phyloP scores from a whole-genome alignment of 495 filamentous ascomycete species.

The Xylaria cubensis region DNA sequence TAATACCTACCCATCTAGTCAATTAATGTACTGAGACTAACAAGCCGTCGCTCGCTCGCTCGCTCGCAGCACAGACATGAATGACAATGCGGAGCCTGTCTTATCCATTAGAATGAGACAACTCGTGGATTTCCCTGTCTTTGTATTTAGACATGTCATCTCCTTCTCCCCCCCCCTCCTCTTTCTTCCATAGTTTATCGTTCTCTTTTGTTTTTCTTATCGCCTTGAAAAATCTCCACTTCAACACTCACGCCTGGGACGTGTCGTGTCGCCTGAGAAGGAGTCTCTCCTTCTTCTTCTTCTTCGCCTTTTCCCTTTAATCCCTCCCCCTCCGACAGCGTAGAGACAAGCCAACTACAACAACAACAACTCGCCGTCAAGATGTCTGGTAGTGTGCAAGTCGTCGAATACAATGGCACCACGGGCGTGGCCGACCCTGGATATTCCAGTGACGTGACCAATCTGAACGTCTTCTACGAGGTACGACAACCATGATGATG shows the following conservation, averaged over 20 bases:
- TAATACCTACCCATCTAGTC: background rate
- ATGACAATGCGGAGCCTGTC: conserved; percentile 19
- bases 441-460: conserved; percentile 35
- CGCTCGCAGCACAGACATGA: background rate
- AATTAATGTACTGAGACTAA: background rate
- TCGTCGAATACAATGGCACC: conserved; percentile 43
- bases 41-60: background rate
- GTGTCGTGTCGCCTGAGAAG: conserved; percentile 13
- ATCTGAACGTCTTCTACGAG: conserved; percentile 47
- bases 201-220: conserved; percentile 9
- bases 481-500: conserved; percentile 30
- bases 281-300: background rate
- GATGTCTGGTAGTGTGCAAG: conserved; percentile 42
- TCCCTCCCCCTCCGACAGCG: background rate
- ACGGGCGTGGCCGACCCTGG: conserved; percentile 39
- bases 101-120: conserved; percentile 9
- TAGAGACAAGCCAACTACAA: conserved; percentile 4
- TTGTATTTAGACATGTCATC: conserved; percentile 26
- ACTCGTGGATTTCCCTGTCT: conserved; percentile 14
- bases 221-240: background rate
- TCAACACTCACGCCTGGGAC: conserved; percentile 15
- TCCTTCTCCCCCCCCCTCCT: conserved; percentile 7
- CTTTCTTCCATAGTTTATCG: background rate
- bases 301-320: background rate
- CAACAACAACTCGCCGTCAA: conserved; percentile 24